These are phyloP conservation scores for Colletotrichum tabaci DNA, from an alignment of 2,329 filamentous ascomycete genomes.

Conservation along the genomic window DNA sequence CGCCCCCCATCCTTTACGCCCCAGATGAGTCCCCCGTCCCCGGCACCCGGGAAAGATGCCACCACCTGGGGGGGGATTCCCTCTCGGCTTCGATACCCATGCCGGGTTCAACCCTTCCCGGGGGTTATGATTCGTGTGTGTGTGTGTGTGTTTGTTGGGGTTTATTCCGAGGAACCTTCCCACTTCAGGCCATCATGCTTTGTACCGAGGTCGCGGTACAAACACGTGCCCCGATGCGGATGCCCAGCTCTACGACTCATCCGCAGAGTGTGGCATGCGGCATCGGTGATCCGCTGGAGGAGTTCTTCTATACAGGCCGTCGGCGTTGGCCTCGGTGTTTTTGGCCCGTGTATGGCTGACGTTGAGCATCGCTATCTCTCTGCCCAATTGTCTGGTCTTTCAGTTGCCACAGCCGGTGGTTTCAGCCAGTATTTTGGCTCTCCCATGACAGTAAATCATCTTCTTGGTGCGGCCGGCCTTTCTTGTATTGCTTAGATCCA, in stretches of 20 bases:
- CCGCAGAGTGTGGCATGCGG: no score
- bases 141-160: background rate
- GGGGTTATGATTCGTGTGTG: background rate
- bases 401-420: no score
- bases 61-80: background rate
- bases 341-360: background rate
- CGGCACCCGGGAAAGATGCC: background rate
- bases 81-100: background rate
- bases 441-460: no score
- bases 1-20: background rate
- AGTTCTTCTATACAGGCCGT: background rate
- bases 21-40: background rate
- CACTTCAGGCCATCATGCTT: background rate
- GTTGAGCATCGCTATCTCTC: no score
- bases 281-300: no score
- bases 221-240: conserved; percentile 10
- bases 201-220: conserved; percentile 1
- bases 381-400: no score
- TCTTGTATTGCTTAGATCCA: no score
- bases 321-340: background rate
- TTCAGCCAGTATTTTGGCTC: no score
- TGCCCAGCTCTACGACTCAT: background rate
- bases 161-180: background rate
- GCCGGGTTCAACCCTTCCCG: background rate
- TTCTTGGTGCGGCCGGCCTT: no score